Evolutionary conservation across 148 eudicot species (phyloP).

Genomic region (Vaccinium myrtillus): DNA sequence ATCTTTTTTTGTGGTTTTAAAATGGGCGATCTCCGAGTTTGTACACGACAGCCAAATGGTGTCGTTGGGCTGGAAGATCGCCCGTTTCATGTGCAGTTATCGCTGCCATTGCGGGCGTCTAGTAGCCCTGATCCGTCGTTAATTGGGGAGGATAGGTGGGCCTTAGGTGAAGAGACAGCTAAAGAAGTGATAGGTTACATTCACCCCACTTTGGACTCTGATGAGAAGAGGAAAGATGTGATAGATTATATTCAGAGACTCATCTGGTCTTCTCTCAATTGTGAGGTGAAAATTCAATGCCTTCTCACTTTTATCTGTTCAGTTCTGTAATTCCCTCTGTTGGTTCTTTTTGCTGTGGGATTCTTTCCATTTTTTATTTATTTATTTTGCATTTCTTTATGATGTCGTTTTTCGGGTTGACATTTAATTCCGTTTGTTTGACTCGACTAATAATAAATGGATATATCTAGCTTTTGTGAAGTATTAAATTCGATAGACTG

Average conservation of each 20-base stretch:
- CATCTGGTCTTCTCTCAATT: conserved; percentile 24
- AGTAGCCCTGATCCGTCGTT: conserved; percentile 32
- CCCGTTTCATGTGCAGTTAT: not conserved
- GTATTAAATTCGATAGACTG: not conserved
- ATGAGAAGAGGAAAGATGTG: conserved; percentile 42
- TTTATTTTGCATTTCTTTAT: not conserved
- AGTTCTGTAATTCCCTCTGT: not conserved
- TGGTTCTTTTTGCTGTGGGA: not conserved
- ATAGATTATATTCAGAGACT: conserved; percentile 43
- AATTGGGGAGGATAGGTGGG: conserved; percentile 27
- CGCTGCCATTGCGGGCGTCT: not conserved
- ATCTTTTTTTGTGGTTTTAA: not conserved
- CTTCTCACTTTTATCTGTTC: not conserved
- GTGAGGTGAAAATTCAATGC: conserved; percentile 34
- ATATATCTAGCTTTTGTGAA: not conserved
- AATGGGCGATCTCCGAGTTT: conserved; percentile 22
- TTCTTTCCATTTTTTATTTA: not conserved
- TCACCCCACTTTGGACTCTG: conserved; percentile 45
- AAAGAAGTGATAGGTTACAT: conserved; percentile 33
- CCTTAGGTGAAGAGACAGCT: conserved; percentile 31
- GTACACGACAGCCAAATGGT: not conserved
- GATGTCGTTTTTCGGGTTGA: not conserved
- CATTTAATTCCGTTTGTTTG: not conserved
- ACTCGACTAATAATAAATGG: not conserved
- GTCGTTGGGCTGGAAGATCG: conserved; percentile 8